Evolutionary conservation across 148 eudicot species (phyloP), one percentile per base, ranked within the genome.

Genomic region (Talinum fruticosum): DNA sequence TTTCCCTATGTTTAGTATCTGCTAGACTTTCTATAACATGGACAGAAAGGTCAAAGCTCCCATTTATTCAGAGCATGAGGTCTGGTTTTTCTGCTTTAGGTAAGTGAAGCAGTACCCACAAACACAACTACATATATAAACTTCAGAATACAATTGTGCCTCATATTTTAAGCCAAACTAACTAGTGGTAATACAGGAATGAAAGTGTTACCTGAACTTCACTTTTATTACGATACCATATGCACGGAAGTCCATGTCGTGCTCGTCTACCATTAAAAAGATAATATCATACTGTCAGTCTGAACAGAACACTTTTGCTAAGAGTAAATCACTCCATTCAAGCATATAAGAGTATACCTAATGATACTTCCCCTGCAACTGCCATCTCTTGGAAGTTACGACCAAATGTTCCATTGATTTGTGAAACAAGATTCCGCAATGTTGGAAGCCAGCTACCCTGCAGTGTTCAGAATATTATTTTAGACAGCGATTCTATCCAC

Each of bases 401-500:
- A 76, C 99, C 84, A 77, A 96, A 96, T 35, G 97, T 93, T 80
- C 85, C 90, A 75, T 93, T 96, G 77, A 96, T 96, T 75, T 86
- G 87, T 66, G 85, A 59, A 67, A 96, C 97, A 84, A 96, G 97
- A 80, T 75, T 89, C 77, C 93, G 82, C 85, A 96, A 78, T 72
- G 97, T 92, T 77, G 97, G 97, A 75, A 96, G 99, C 99, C 99
- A 96, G 68, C 82, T 85, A 66, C 84, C 94, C 99, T 95, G 88
- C 82, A 87, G 47, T 49, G 69, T 70, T 26, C 64, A 78, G 19
- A 80, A n/a, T 51, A 44, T n/a, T 57, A 51, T 71, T 49, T 75
- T 65, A 71, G 36, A 68, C 49, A 69, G 67, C 62, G 44, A 77
- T 41, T 69, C 57, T 28, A 65, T 49, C 47, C 69, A 32, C 16